Evolutionary conservation across 148 eudicot species (phyloP), one percentile per base, ranked within the genome.

Genomic region (Vaccinium macrocarpon): DNA sequence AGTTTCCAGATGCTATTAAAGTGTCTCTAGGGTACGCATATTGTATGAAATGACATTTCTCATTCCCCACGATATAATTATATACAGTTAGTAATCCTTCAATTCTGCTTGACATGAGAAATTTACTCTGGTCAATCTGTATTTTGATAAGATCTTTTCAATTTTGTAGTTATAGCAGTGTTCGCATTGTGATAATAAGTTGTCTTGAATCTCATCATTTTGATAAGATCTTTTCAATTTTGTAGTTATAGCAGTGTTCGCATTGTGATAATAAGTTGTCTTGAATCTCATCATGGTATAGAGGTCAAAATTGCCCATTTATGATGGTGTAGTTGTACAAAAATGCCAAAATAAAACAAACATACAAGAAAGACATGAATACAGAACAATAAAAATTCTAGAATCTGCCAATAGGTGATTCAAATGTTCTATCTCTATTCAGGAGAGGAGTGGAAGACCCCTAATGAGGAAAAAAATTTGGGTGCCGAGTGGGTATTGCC

Each of bases 241-340:
- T 74, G 1, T 0, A 25, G 79, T n/a, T 76, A 32, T 23, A 78
- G 59, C 35, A 2, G 61, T 9, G 72, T 66, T 25, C 23, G 35
- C 72, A 25, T 6, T 66, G 15, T 27, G 35, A 25, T 23, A 66
- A 52, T 7, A 51, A 27, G 78, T 74, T 74, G 23, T 16, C 27
- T 74, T 42, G 27, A 74, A 42, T 75, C 27, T 75, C 78, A 75
- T 21, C 53, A 21, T 18, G 78, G 78, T 75, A 38, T 46, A 48
- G 52, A 75, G 51, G 78, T 46, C 78, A 18, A 73, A 38, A 75
- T 46, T 25, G 53, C 13, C 0, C 21, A 9, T 75, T 75, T 14
- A 46, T 75, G 53, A 23, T 74, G 52, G 78, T 23, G 46, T 21
- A 74, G 52, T 42, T 74, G 49, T 42, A 7, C 19, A 74, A 18